A percentile compares a stretch with the other conserved stretches of the same genome.
phyloP scores from a whole-genome alignment of 139 green algal species.

The Auxenochlorella pyrenoidosa region DNA sequence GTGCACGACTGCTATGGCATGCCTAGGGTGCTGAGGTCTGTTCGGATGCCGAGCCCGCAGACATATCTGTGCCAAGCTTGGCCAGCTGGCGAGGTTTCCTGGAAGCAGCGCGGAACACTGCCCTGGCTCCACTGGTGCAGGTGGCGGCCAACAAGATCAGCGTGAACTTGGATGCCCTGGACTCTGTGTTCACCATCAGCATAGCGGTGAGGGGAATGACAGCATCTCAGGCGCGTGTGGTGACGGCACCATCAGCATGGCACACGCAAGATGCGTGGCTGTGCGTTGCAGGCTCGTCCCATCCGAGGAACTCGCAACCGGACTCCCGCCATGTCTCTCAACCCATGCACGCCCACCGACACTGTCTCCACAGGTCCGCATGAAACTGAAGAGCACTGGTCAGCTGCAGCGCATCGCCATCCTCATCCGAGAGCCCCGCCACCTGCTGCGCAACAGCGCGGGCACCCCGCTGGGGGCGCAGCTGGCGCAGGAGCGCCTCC shows the following conservation, averaged over 20 bases:
- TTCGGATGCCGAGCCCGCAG: no score
- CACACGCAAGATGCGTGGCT: no score
- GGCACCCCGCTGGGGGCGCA: background rate
- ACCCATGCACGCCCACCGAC: no score
- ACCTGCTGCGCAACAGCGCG: background rate
- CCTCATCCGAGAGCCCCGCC: background rate
- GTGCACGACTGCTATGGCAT: background rate
- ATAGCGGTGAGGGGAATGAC: background rate
- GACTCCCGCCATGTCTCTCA: no score
- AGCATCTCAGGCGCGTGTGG: no score
- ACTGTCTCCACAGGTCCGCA: background rate
- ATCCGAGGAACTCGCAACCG: no score
- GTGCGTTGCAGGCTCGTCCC: no score
- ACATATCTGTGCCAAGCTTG: no score
- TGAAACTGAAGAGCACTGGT: background rate
- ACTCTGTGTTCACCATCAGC: background rate
- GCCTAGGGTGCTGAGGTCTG: no score
- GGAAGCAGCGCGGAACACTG: background rate
- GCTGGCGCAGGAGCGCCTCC: background rate
- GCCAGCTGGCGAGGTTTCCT: no score
- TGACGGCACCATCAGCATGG: no score
- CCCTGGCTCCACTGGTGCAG: background rate
- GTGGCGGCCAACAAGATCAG: background rate
- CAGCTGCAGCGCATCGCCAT: background rate
- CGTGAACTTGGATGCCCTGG: background rate